Conservation (phyloP, 2,329 filamentous ascomycete species). For the Aspergillus brunneoviolaceus region DNA sequence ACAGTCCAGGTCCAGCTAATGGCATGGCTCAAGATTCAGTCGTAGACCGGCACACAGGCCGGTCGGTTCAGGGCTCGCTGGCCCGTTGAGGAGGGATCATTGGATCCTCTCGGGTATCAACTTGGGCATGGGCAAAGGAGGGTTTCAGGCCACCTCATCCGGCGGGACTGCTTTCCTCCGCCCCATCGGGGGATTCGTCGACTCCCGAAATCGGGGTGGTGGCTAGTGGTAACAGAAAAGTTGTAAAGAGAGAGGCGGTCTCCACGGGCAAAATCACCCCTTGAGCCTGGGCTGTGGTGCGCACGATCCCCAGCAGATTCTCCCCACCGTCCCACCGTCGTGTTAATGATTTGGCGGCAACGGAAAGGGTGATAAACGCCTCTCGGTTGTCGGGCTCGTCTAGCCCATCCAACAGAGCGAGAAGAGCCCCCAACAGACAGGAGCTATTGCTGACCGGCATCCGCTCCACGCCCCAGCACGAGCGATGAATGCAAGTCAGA, state of each 20-base stretch:
- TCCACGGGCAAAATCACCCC: slow-evolving; percentile 23
- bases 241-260: slow-evolving; percentile 22
- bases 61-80: background rate
- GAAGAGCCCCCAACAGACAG: slow-evolving; percentile 30
- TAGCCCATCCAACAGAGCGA: slow-evolving; percentile 27
- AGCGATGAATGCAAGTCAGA: slow-evolving; percentile 27
- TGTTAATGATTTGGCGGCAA: slow-evolving; percentile 25
- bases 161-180: background rate
- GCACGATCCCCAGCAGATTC: slow-evolving; percentile 13
- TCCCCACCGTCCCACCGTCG: slow-evolving; percentile 22
- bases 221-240: background rate
- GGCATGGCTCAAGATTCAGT: background rate
- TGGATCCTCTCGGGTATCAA: background rate
- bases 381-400: slow-evolving; percentile 21
- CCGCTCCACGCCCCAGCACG: slow-evolving; percentile 32
- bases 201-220: background rate
- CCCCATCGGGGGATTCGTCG: background rate
- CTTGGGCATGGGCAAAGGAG: background rate
- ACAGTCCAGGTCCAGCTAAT: background rate
- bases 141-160: background rate
- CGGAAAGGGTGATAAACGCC: slow-evolving; percentile 27
- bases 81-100: background rate
- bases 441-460: slow-evolving; percentile 33
- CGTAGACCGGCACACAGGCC: background rate
- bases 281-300: slow-evolving; percentile 21